phyloP scores from a whole-genome alignment of 129 eudicot genomes.

The Lonicera japonica region DNA sequence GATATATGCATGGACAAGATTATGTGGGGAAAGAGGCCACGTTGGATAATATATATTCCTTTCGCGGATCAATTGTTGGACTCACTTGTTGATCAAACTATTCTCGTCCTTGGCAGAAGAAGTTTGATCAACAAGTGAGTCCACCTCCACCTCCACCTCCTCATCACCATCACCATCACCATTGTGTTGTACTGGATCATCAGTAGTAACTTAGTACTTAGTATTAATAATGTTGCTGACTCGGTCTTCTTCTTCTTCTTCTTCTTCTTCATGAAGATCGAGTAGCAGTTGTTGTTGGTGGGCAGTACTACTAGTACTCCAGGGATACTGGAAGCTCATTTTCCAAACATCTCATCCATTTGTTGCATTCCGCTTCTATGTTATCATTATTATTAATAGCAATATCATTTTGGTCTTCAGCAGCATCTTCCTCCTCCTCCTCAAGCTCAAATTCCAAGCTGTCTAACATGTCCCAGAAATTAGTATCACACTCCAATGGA shows the following conservation, averaged over 20 bases:
- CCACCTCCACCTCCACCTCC: conserved; percentile 1
- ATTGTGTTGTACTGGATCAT: conserved; percentile 2
- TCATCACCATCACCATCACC: conserved; percentile 10
- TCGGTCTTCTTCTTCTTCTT: no score
- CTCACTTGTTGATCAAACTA: no score
- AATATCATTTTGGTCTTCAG: background rate
- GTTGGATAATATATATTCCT: conserved; percentile 5
- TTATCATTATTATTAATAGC: background rate
- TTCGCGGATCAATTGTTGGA: no score
- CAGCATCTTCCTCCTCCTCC: no score
- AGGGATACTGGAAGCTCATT: conserved; percentile 65
- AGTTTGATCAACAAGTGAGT: no score
- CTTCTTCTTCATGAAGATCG: no score
- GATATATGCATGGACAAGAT: no score
- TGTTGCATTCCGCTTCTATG: conserved; percentile 26
- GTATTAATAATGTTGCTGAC: no score
- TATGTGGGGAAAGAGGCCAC: conserved; percentile 36
- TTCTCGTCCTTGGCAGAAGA: no score
- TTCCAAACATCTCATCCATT: conserved; percentile 54
- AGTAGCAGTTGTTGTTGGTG: background rate
- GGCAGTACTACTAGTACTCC: conserved; percentile 10
- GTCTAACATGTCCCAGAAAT: conserved; percentile 47
- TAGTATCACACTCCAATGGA: conserved; percentile 29
- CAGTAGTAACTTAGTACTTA: no score
- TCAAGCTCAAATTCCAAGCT: conserved; percentile 16